A percentile compares a stretch with the other conserved stretches of the same genome.
phyloP scores from a whole-genome alignment of 2,329 filamentous ascomycete genomes.

The Simplicillium aogashimaense region DNA sequence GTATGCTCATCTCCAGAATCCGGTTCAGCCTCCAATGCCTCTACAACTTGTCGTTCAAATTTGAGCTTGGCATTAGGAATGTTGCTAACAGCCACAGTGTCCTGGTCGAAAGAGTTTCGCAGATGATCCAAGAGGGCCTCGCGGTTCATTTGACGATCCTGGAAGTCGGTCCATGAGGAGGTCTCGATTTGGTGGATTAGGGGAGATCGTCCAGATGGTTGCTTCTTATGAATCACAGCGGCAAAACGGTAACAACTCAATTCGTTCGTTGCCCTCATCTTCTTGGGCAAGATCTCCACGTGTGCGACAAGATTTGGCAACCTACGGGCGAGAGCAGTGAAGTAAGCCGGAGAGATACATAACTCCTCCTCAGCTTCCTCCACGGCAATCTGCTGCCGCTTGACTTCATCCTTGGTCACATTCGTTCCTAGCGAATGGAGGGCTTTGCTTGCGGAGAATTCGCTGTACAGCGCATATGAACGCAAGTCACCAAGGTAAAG shows the following conservation, averaged over 20 bases:
- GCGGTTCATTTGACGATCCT: conserved; percentile 3
- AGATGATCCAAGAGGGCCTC: conserved; percentile 7
- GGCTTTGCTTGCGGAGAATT: conserved; percentile 8
- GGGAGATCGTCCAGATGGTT: not conserved
- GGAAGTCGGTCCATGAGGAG: conserved; percentile 3
- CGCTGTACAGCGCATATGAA: conserved; percentile 7
- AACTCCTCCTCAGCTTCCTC: conserved; percentile 12
- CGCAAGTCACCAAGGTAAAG: conserved; percentile 13
- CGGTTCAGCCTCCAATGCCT: conserved; percentile 2
- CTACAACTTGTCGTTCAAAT: conserved; percentile 14
- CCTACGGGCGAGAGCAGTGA: conserved; percentile 6
- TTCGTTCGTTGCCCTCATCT: conserved; percentile 17
- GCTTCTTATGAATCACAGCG: conserved; percentile 13
- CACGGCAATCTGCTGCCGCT: conserved; percentile 5
- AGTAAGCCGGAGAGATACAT: conserved; percentile 15
- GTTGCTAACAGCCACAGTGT: conserved; percentile 11
- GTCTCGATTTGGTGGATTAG: conserved; percentile 8
- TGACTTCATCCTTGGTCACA: conserved; percentile 4
- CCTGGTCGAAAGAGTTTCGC: not conserved
- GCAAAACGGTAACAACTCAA: conserved; percentile 17
- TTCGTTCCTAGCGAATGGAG: conserved; percentile 1
- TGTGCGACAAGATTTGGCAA: conserved; percentile 11
- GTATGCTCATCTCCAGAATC: not conserved
- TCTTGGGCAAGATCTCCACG: conserved; percentile 18
- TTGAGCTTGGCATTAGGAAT: conserved; percentile 19